Evolutionary conservation across 768 basidiomycete genomes (phyloP), one percentile per base, ranked within the genome.

Genomic region (Suillus cothurnatus): DNA sequence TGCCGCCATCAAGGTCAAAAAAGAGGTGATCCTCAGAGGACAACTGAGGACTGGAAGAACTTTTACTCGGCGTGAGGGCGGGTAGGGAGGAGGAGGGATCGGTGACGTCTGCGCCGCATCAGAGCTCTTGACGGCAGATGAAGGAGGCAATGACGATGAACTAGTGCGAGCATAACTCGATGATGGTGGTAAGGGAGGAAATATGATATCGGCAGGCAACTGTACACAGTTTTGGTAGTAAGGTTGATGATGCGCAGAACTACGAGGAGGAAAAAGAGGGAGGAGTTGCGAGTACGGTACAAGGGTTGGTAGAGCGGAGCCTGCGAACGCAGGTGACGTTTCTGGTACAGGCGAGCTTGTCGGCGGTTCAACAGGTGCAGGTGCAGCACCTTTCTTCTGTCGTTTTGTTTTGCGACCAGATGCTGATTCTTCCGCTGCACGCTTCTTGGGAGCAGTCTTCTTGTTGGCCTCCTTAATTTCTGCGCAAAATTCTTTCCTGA

Each of bases 221-320:
- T 84, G 83, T 19, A 84, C 64, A 64, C 86, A 88, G 45, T 82
- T 85, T 60, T 86, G 85, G 71, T 91, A 91, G 73, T 92, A 92
- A 0, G 90, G 86, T 69, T 92, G 91, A 67, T 90, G 89, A 65
- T 91, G 88, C 23, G 84, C 80, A 14, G 85, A 86, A 11, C 86
- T 82, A 12, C 84, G 83, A 17, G 83, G 79, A 36, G 85, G 87
- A 68, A 87, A 88, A 58, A 86, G 70, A 28, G 76, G 74, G 26
- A 72, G 66, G 49, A 71, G 72, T 26, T 76, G 75, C 11, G 74
- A 62, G 7, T 71, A 36, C 12, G 74, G 36, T 26, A 70, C 67
- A 45, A 76, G 63, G 26, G 73, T 60, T 34, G 67, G 75, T 1
- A 75, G 50, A 65, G 70, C 65, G 0, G 71, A 31, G 31, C 68